Evolutionary conservation across 2,329 filamentous ascomycete genomes (phyloP).

Genomic region (Cercospora zeina): DNA sequence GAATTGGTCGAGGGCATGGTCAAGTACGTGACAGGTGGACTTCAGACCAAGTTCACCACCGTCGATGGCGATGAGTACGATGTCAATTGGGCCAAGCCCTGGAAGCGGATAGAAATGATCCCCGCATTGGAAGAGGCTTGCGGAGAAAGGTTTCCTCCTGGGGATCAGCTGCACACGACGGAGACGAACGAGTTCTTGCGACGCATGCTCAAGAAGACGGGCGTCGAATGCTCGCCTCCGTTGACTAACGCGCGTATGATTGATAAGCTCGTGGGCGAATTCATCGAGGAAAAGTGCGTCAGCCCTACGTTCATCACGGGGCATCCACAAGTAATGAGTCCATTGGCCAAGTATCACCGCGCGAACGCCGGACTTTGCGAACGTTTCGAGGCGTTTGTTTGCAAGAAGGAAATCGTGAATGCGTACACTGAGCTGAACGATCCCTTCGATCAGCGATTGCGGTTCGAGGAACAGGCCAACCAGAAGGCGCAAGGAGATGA

Average conservation of each 20-base stretch:
- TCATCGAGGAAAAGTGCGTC: constrained; percentile 89
- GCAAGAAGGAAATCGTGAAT: constrained; percentile 95
- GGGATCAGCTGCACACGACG: constrained; percentile 82
- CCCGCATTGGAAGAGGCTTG: constrained; percentile 83
- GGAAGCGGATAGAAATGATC: constrained; percentile 95
- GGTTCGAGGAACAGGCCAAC: constrained; percentile 90
- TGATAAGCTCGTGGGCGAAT: constrained; percentile 86
- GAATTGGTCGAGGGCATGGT: constrained; percentile 88
- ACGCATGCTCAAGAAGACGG: constrained; percentile 80
- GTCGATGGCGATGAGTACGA: constrained; percentile 82
- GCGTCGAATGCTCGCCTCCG: constrained; percentile 84
- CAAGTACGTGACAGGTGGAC: constrained; percentile 75
- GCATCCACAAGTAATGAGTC: constrained; percentile 84
- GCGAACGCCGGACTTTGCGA: constrained; percentile 81
- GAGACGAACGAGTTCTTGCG: constrained; percentile 89
- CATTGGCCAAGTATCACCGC: constrained; percentile 93
- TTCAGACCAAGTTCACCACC: constrained; percentile 68
- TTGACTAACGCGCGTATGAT: constrained; percentile 95
- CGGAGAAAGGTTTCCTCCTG: constrained; percentile 90
- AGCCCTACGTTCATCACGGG: constrained; percentile 90
- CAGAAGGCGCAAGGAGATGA: constrained; percentile 97
- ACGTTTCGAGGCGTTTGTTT: constrained; percentile 95
- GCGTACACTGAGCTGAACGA: constrained; percentile 98
- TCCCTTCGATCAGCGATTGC: constrained; percentile 86
- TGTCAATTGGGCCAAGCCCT: constrained; percentile 95